A percentile compares a stretch with the other conserved stretches of the same genome.
Evolutionary conservation across 805 yeast species (phyloP).

Genomic region (Cephaloascus albidus): DNA sequence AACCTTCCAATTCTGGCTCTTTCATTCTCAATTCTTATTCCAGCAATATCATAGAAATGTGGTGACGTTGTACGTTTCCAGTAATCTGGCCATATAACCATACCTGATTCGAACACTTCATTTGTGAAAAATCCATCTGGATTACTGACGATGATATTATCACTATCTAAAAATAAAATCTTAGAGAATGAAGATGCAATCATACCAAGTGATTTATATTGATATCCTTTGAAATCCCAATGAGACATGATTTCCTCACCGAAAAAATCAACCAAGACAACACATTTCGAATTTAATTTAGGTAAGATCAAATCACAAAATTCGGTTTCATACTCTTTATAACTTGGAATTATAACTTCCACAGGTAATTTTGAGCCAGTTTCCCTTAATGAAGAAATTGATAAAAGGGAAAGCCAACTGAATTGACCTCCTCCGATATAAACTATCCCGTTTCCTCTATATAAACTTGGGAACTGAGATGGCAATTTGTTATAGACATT

Average conservation of each 20-base stretch:
- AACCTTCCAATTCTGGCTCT: constrained; percentile 15
- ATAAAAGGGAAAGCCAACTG: constrained; percentile 60
- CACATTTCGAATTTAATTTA: constrained; percentile 53
- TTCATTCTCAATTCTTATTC: constrained; percentile 17
- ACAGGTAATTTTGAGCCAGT: constrained; percentile 66
- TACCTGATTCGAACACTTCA: constrained; percentile 18
- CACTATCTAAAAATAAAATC: constrained; percentile 23
- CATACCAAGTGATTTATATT: constrained; percentile 51
- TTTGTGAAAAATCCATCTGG: constrained; percentile 22
- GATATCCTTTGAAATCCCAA: constrained; percentile 54
- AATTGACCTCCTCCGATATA: constrained; percentile 77
- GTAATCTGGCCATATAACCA: constrained; percentile 34
- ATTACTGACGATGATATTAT: constrained; percentile 17
- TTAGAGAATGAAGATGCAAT: constrained; percentile 24
- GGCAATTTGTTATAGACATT: constrained; percentile 16
- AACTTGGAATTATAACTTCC: constrained; percentile 71
- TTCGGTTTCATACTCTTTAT: constrained; percentile 62
- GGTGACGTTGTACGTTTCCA: constrained; percentile 30
- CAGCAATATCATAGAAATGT: constrained; percentile 21
- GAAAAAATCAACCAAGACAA: constrained; percentile 50
- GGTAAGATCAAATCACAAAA: constrained; percentile 62
- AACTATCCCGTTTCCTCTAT: constrained; percentile 50
- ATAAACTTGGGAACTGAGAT: not conserved
- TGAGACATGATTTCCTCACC: constrained; percentile 41
- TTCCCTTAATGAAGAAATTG: constrained; percentile 56